Evolutionary conservation across 371 early-diverging fungal genomes (phyloP).

Genomic region (Fennellomyces sp.): DNA sequence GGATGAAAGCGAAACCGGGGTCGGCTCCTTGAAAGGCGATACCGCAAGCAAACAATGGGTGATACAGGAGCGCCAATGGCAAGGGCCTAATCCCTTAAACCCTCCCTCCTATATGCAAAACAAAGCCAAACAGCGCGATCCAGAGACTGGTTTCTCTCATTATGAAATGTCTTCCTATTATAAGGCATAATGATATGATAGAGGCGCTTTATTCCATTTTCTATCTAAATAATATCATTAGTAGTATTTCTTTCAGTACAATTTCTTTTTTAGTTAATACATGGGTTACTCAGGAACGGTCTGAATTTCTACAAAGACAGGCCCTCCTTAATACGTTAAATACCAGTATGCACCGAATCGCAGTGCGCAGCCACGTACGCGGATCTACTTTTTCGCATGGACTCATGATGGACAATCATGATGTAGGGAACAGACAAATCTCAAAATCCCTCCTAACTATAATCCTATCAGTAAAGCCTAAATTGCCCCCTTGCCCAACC

Average conservation of each 20-base stretch:
- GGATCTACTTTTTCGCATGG: too few relatives aligned
- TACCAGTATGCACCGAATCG: too few relatives aligned
- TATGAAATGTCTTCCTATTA: not conserved
- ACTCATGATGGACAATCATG: not conserved
- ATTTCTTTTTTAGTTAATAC: too few relatives aligned
- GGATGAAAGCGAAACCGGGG: not conserved
- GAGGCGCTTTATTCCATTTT: too few relatives aligned
- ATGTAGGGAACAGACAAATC: not conserved
- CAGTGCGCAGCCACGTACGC: too few relatives aligned
- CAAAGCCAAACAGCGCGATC: not conserved
- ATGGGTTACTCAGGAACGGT: too few relatives aligned
- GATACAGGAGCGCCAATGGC: not conserved
- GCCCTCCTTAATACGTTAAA: too few relatives aligned
- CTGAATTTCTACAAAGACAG: too few relatives aligned
- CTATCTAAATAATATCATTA: not conserved
- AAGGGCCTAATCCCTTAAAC: not conserved
- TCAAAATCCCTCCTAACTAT: not conserved
- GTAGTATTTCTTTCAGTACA: not conserved
- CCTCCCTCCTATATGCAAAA: constrained; percentile 3
- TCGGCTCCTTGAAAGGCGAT: not conserved
- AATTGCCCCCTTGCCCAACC: too few relatives aligned
- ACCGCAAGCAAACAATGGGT: not conserved
- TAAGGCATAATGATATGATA: too few relatives aligned
- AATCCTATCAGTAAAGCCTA: too few relatives aligned
- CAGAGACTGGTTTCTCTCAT: not conserved